phyloP scores from a whole-genome alignment of 768 basidiomycete species.

The Phylloporus sp. region DNA sequence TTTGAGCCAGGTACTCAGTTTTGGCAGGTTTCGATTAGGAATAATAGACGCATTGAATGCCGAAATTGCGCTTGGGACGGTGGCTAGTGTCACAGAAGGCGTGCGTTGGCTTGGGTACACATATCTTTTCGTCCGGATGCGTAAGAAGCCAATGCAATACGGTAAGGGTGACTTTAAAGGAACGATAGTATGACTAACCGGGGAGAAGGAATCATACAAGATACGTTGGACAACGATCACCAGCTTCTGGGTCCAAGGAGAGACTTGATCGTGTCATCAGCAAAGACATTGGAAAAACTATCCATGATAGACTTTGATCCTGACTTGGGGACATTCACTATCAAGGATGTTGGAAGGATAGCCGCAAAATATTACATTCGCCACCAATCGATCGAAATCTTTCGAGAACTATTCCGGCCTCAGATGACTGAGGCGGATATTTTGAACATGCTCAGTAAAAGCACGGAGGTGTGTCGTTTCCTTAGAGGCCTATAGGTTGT shows the following conservation, averaged over 20 bases:
- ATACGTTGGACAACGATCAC: conserved; percentile 66
- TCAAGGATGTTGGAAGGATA: conserved; percentile 92
- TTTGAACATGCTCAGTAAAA: conserved; percentile 79
- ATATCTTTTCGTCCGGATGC: conserved; percentile 93
- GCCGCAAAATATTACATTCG: conserved; percentile 97
- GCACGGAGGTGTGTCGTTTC: conserved; percentile 69
- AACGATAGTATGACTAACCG: conserved; percentile 1
- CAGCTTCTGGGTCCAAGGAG: conserved; percentile 65
- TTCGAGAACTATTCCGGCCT: conserved; percentile 71
- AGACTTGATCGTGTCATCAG: conserved; percentile 64
- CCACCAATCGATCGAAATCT: conserved; percentile 79
- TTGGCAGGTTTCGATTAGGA: conserved; percentile 67
- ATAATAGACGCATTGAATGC: conserved; percentile 92
- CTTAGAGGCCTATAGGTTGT: not conserved
- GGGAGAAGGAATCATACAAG: conserved; percentile 65
- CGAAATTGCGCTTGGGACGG: conserved; percentile 92
- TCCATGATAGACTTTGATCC: conserved; percentile 82
- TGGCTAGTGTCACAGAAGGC: conserved; percentile 80
- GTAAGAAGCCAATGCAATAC: conserved; percentile 83
- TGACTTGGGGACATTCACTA: conserved; percentile 52
- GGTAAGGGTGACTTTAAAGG: conserved; percentile 41
- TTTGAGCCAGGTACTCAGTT: not conserved
- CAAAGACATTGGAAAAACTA: conserved; percentile 58
- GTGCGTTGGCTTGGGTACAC: conserved; percentile 97
- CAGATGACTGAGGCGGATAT: conserved; percentile 94